Conservation (phyloP, 1,284 basidiomycete genomes). For the Rhodotorula sp. region DNA sequence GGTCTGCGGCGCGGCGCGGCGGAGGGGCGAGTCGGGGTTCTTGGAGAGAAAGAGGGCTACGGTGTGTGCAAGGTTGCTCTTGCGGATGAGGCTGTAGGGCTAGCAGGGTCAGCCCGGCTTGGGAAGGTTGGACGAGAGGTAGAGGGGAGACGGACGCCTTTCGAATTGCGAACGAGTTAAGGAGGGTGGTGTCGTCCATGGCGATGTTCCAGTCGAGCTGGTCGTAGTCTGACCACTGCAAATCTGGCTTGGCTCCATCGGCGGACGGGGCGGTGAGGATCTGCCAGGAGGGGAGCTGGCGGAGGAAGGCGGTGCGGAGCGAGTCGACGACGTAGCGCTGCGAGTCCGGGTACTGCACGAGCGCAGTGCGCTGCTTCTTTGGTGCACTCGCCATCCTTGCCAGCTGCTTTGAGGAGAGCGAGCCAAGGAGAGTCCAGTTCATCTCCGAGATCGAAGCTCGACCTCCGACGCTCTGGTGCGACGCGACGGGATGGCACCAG, state of each 20-base stretch:
- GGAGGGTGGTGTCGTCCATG: conserved; percentile 17
- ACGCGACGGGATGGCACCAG: not conserved
- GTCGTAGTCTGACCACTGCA: conserved; percentile 47
- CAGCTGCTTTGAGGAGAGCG: not conserved
- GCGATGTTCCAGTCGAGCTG: conserved; percentile 42
- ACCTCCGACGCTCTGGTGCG: not conserved
- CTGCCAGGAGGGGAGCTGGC: conserved; percentile 3
- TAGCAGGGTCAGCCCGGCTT: conserved; percentile 4
- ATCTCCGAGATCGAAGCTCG: too few species aligned
- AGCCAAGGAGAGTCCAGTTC: too few species aligned
- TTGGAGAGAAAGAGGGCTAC: conserved; percentile 76
- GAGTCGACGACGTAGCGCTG: conserved; percentile 30
- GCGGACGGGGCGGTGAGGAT: not conserved
- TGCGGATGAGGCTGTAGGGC: conserved; percentile 69
- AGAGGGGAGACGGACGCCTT: conserved; percentile 46
- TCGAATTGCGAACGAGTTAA: conserved; percentile 44
- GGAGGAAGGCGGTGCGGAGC: conserved; percentile 21
- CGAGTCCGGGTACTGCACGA: conserved; percentile 25
- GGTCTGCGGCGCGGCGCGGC: conserved; percentile 67
- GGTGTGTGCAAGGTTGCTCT: conserved; percentile 84
- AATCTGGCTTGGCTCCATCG: conserved; percentile 3
- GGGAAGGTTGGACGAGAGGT: conserved; percentile 26
- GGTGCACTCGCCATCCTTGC: not conserved
- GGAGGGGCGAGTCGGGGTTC: conserved; percentile 62
- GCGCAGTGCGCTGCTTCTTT: not conserved